These are phyloP conservation scores for Boletus sensibilis DNA, from an alignment of 768 basidiomycete genomes.

Conservation along the genomic window DNA sequence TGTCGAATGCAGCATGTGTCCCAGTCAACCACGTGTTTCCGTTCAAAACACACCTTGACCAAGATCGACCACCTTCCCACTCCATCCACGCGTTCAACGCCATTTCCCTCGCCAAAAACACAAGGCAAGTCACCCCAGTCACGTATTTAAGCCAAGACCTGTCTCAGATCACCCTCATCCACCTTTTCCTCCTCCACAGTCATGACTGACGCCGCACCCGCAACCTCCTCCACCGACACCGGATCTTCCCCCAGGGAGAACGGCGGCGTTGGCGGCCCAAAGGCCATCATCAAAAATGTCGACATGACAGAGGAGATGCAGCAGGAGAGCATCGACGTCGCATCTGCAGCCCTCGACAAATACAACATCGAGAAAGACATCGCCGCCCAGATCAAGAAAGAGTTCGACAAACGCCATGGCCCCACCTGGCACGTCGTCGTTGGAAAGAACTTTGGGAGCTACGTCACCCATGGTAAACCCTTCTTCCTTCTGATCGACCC, in stretches of 20 bases:
- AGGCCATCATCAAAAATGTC: slow-evolving; percentile 94
- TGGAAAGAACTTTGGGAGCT: slow-evolving; percentile 98
- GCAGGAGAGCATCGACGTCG: slow-evolving; percentile 88
- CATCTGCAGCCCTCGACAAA: slow-evolving; percentile 81
- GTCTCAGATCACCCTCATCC: neutral
- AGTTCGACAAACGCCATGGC: slow-evolving; percentile 90
- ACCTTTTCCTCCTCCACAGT: slow-evolving; percentile 3
- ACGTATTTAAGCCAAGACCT: slow-evolving; percentile 28
- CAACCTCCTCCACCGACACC: slow-evolving; percentile 55
- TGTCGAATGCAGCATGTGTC: slow-evolving; percentile 1
- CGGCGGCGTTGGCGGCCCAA: slow-evolving; percentile 46
- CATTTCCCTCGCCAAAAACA: slow-evolving; percentile 20
- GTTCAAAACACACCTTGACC: slow-evolving; percentile 19
- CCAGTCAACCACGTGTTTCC: slow-evolving; percentile 16
- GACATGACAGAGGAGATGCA: slow-evolving; percentile 98
- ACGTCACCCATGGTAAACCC: slow-evolving; percentile 88
- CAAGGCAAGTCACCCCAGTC: slow-evolving; percentile 23
- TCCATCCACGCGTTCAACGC: slow-evolving; percentile 17
- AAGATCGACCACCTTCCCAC: slow-evolving; percentile 13
- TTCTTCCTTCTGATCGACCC: neutral
- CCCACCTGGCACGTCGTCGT: slow-evolving; percentile 99
- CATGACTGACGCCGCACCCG: slow-evolving; percentile 62
- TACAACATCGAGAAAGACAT: slow-evolving; percentile 98
- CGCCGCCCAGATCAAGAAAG: slow-evolving; percentile 97
- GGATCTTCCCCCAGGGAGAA: slow-evolving; percentile 42